A percentile compares a stretch with the other conserved stretches of the same genome.
These are phyloP conservation scores for Phytophthora podocarpi DNA, from an alignment of 352 stramenopile species.

Conservation along the genomic window DNA sequence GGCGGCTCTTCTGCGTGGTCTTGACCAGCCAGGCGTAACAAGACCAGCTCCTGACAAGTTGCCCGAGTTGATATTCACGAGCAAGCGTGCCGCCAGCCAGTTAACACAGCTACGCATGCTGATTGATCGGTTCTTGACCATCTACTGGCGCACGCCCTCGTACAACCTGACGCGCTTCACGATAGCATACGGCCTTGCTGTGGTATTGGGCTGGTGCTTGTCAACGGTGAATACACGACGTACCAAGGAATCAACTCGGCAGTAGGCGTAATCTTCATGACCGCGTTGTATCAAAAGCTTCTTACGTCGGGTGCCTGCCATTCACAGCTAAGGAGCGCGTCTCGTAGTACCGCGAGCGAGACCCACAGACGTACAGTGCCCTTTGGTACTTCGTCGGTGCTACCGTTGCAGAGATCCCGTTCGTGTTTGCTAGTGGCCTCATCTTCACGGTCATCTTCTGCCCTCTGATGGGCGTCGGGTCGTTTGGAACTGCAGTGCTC, in stretches of 20 bases:
- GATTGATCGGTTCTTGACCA: conserved; percentile 43
- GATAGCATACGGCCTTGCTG: conserved; percentile 48
- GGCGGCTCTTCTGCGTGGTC: conserved; percentile 6
- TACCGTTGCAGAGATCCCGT: conserved; percentile 74
- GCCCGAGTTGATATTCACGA: conserved; percentile 31
- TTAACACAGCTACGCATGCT: conserved; percentile 36
- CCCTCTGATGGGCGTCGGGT: conserved; percentile 39
- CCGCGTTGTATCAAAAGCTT: conserved; percentile 69
- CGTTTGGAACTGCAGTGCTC: conserved; percentile 31
- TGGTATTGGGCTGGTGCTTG: conserved; percentile 77
- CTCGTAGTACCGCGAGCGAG: conserved; percentile 66
- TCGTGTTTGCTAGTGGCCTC: conserved; percentile 35
- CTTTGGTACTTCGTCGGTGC: conserved; percentile 67
- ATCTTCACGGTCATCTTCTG: conserved; percentile 52
- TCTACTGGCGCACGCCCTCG: conserved; percentile 83
- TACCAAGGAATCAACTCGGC: conserved; percentile 42
- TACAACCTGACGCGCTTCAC: conserved; percentile 82
- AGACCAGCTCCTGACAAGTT: conserved; percentile 9
- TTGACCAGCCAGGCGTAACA: conserved; percentile 29
- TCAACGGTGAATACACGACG: conserved; percentile 35
- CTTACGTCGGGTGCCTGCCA: conserved; percentile 63
- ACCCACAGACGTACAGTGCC: conserved; percentile 79
- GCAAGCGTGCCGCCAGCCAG: conserved; percentile 38
- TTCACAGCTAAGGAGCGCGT: conserved; percentile 78
- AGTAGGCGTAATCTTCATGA: conserved; percentile 79